A percentile compares a stretch with the other conserved stretches of the same genome.
Evolutionary conservation across 2,329 filamentous ascomycete species (phyloP).

Genomic region (Capronia epimyces): DNA sequence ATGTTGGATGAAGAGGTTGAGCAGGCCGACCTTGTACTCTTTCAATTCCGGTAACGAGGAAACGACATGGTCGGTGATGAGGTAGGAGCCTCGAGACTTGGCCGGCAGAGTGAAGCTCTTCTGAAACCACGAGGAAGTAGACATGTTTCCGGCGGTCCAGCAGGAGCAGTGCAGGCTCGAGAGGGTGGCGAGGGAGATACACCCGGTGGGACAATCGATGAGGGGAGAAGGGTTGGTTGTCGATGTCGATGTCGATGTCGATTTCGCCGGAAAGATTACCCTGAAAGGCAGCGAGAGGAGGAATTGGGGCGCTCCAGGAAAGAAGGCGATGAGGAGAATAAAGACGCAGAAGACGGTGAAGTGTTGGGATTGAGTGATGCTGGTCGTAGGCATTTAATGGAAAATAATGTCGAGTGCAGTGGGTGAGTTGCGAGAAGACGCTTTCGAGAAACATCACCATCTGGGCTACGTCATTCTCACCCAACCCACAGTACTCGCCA

Average conservation of each 20-base stretch:
- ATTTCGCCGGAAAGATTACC: not conserved
- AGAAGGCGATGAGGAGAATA: slow-evolving; percentile 21
- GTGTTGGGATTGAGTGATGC: slow-evolving; percentile 20
- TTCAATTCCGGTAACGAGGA: slow-evolving; percentile 71
- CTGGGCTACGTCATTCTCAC: not conserved
- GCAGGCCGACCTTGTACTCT: slow-evolving; percentile 74
- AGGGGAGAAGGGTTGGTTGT: not conserved
- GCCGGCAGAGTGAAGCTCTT: slow-evolving; percentile 76
- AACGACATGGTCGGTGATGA: slow-evolving; percentile 73
- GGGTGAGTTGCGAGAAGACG: not conserved
- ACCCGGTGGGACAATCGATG: slow-evolving; percentile 15
- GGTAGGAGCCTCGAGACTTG: slow-evolving; percentile 75
- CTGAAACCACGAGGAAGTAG: slow-evolving; percentile 65
- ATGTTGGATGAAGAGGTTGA: slow-evolving; percentile 92
- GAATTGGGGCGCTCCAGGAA: slow-evolving; percentile 26
- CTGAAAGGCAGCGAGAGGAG: slow-evolving; percentile 22
- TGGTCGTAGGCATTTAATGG: slow-evolving; percentile 22
- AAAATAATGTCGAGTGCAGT: slow-evolving; percentile 1
- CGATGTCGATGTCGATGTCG: too few relatives aligned
- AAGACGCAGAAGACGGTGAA: slow-evolving; percentile 21
- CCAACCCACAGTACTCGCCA: not conserved
- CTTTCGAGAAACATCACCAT: not conserved
- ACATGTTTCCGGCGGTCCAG: slow-evolving; percentile 8
- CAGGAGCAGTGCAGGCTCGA: slow-evolving; percentile 1
- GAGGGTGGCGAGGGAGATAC: slow-evolving; percentile 2